Evolutionary conservation across 2,329 filamentous ascomycete species (phyloP).

Genomic region (Cercospora zeae-maydis): DNA sequence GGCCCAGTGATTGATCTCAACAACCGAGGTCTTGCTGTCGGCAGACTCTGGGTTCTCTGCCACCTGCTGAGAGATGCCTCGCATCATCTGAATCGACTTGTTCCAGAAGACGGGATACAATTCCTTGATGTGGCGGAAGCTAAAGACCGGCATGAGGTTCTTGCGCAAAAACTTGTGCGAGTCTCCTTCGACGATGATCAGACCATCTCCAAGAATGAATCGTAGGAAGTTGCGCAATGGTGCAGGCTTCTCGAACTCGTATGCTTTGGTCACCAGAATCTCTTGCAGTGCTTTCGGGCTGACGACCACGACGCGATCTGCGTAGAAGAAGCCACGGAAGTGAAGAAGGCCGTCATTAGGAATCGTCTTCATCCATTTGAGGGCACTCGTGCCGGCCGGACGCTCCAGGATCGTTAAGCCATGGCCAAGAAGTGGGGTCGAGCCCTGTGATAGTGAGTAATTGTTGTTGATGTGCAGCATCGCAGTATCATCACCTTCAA

Average conservation of each 20-base stretch:
- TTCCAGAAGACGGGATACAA: constrained; percentile 81
- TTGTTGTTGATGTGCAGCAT: not conserved
- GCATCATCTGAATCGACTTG: constrained; percentile 66
- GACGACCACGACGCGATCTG: constrained; percentile 39
- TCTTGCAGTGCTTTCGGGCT: constrained; percentile 46
- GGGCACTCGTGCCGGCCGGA: constrained; percentile 35
- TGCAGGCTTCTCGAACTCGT: constrained; percentile 53
- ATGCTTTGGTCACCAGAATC: constrained; percentile 51
- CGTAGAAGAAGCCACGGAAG: constrained; percentile 40
- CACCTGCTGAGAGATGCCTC: constrained; percentile 57
- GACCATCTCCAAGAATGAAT: constrained; percentile 49
- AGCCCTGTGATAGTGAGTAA: constrained; percentile 21
- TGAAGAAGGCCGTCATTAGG: constrained; percentile 43
- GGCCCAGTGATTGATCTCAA: constrained; percentile 45
- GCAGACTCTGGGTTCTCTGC: constrained; percentile 34
- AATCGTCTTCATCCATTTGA: constrained; percentile 38
- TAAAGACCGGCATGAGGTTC: constrained; percentile 75
- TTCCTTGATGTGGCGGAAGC: constrained; percentile 80
- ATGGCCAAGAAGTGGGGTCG: constrained; percentile 37
- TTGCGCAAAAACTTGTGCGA: constrained; percentile 59
- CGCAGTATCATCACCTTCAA: constrained; percentile 9
- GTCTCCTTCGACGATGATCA: constrained; percentile 51
- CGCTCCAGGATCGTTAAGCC: constrained; percentile 36
- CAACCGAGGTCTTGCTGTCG: constrained; percentile 24
- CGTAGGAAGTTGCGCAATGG: constrained; percentile 44